Percentiles rank a stretch among this genome's conserved stretches.
Conservation (phyloP, 2,329 filamentous ascomycete species). For the Colletotrichum theobromicola region DNA sequence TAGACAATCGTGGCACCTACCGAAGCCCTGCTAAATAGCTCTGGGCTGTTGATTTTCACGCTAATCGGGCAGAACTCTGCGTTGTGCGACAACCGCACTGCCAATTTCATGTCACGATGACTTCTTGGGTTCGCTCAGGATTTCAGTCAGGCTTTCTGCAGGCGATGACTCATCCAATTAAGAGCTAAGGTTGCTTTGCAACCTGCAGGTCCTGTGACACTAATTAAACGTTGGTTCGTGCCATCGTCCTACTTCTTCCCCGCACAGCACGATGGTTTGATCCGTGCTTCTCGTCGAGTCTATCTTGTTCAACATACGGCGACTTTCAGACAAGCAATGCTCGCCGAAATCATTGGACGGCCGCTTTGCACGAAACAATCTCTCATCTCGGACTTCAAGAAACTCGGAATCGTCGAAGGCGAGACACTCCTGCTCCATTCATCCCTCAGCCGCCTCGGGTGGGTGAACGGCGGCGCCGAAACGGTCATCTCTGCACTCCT, state of each 20-base stretch:
- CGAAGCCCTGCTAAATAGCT: neutral
- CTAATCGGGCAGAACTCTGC: neutral
- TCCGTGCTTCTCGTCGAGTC: neutral
- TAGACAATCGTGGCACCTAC: neutral
- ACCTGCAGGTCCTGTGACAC: neutral
- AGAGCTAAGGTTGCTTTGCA: neutral
- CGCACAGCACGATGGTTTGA: neutral
- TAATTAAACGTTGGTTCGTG: neutral
- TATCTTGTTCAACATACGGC: neutral
- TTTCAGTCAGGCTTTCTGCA: neutral
- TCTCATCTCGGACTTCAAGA: neutral
- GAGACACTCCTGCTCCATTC: constrained; percentile 18
- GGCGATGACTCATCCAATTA: neutral
- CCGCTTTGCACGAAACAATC: neutral
- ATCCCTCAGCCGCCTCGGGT: constrained; percentile 11
- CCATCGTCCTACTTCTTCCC: neutral
- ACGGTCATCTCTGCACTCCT: constrained; percentile 12
- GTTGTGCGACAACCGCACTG: neutral
- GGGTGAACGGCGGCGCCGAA: constrained; percentile 18
- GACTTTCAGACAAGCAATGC: neutral
- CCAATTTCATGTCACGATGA: neutral
- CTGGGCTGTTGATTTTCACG: neutral
- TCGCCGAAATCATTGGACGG: neutral
- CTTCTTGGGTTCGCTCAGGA: neutral
- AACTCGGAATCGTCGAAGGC: neutral